Evolutionary conservation across 1,284 basidiomycete species (phyloP), one percentile per base, ranked within the genome.

Genomic region (Jaminaea rosea): DNA sequence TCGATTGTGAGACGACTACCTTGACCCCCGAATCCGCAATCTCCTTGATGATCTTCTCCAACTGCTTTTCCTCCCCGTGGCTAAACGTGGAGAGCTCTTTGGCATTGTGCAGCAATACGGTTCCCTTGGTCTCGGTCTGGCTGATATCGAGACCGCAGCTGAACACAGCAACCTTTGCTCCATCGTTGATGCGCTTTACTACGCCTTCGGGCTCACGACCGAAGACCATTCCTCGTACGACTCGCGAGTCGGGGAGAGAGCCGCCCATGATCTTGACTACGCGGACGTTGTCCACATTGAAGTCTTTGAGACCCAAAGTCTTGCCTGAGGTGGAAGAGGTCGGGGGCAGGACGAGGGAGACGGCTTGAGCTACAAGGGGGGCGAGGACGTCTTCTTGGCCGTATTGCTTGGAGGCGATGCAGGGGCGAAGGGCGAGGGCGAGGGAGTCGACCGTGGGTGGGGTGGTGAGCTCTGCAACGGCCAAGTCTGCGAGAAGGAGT

Each of bases 191-290:
- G 65, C 88, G 87, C 78, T 91, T 91, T 63, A 94, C 76, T 19
- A 72, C 78, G 37, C 65, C 88, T 76, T 98, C 93, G 0, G 94
- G 88, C 76, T 94, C 89, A 34, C 92, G 81, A 42, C 89, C 89
- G 67, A 98, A 96, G 0, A 98, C 93, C 94, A 99, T 99, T 45
- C 94, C 94, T 61, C 87, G 83, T 5, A 99, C 85, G 9, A 98
- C 93, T 59, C 81, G 84, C 75, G 90, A 94, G 29, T 80, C 81
- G 9, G 83, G 76, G 17, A 98, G 77, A 64, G 82, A 87, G 44
- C 93, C 88, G 56, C 94, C 94, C 83, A 98, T 86, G 62, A 98
- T 96, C 78, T 98, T 99, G 71, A 98, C 94, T 17, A 99, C 92
- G 19, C 93, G 84, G 1, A 98, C 88, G 60, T 93, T 94, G 77